A percentile compares a stretch with the other conserved stretches of the same genome.
Conservation (phyloP, 1,284 basidiomycete genomes). For the Singerocomus inundabilis region DNA sequence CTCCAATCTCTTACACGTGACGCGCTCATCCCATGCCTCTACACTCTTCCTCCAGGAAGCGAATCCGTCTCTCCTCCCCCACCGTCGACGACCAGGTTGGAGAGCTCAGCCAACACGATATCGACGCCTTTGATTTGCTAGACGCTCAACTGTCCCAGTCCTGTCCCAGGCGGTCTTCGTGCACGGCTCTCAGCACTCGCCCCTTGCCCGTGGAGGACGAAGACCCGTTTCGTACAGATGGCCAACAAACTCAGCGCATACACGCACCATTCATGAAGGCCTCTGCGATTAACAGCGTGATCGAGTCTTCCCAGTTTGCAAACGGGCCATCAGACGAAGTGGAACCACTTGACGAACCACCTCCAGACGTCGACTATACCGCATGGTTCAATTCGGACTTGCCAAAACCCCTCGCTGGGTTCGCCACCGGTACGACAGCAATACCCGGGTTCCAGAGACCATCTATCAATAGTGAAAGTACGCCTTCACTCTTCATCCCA, state of each 20-base stretch:
- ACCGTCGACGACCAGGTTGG: constrained; percentile 60
- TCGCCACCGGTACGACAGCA: constrained; percentile 34
- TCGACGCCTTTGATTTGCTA: constrained; percentile 55
- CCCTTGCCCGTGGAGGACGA: constrained; percentile 37
- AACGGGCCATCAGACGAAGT: constrained; percentile 10
- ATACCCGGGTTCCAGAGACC: constrained; percentile 22
- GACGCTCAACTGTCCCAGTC: constrained; percentile 48
- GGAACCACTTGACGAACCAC: constrained; percentile 45
- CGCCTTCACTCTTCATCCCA: constrained; percentile 44
- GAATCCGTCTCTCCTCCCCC: constrained; percentile 64
- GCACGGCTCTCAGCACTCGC: background rate
- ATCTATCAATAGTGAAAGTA: constrained; percentile 3
- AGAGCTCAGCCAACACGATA: constrained; percentile 54
- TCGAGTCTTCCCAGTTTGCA: background rate
- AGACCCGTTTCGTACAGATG: constrained; percentile 42
- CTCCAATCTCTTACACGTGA: constrained; percentile 8
- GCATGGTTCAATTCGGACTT: constrained; percentile 53
- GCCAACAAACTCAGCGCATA: constrained; percentile 8
- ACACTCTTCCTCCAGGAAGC: constrained; percentile 50
- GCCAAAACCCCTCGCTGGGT: constrained; percentile 34
- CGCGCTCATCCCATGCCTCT: too few relatives aligned
- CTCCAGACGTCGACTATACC: constrained; percentile 47
- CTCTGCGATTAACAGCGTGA: constrained; percentile 7
- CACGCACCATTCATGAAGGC: constrained; percentile 19
- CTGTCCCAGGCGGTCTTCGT: background rate